Evolutionary conservation across 306 rosid genomes (phyloP), one percentile per base, ranked within the genome.

Genomic region (Purshia tridentata): DNA sequence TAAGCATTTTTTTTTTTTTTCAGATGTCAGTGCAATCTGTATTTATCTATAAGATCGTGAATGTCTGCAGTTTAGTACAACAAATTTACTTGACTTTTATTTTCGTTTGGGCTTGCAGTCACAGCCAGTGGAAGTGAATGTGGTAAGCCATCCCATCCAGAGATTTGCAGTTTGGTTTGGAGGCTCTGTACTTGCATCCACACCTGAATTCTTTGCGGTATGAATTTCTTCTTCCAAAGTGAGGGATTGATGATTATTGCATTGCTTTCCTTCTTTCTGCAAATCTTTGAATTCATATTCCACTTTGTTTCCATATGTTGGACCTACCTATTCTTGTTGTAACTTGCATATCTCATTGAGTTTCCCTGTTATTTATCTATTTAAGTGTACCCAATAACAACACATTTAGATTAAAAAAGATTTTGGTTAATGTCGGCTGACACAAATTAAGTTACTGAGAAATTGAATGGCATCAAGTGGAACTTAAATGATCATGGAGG

Each of bases 141-240:
- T 95, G 29, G 83, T 91, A 63, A 91, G 99, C 78, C 91, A 95
- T 82, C 97, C 99, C 61, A 90, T 95, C 83, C 99, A 95, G 91
- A 95, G 96, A 85, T 91, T 80, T 83, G 99, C 99, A 69, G 99
- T 95, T 81, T 95, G 99, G 99, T 95, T 95, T 77, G 99, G 99
- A 69, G 99, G 99, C 59, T 95, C 99, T 11, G 98, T 95, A 23
- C 99, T 95, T 72, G 98, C 99, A 70, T 95, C 99, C 74, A 95
- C 99, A 50, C 99, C 98, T 8, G 99, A 95, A 44, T 95, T 88
- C 87, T 95, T 87, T 75, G 84, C 83, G 86, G 99, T 95, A 87
- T 61, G 87, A 72, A 72, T 73, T 73, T 79, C 19, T 51, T 29
- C 23, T 46, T 42, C 57, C 22, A 9, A 29, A 62, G 37, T 63